phyloP scores from a whole-genome alignment of 1,284 basidiomycete species.

The Pseudozyma sp. region DNA sequence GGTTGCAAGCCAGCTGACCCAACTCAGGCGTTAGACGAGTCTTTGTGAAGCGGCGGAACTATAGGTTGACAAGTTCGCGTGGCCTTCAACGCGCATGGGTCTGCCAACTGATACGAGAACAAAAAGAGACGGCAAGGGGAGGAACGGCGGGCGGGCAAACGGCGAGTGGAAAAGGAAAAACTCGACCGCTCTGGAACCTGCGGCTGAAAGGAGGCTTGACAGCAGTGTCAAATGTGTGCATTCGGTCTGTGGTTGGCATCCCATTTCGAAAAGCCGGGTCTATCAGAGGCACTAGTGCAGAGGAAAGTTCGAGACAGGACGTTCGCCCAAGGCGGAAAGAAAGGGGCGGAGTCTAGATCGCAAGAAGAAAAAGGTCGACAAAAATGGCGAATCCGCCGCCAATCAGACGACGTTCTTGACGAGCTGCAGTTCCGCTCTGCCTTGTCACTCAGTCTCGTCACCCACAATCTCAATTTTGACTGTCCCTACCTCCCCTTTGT shows the following conservation, averaged over 20 bases:
- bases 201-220: conserved; percentile 2
- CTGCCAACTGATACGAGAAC: too few species aligned
- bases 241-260: too few species aligned
- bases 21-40: neutral
- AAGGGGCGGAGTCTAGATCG: conserved; percentile 21
- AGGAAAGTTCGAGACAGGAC: neutral
- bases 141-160: neutral
- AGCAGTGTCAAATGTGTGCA: conserved; percentile 1
- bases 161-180: conserved; percentile 13
- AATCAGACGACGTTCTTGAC: conserved; percentile 13
- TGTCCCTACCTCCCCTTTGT: too few species aligned
- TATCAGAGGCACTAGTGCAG: neutral
- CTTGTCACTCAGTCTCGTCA: neutral
- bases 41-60: neutral
- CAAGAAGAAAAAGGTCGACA: conserved; percentile 3
- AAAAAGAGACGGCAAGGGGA: neutral
- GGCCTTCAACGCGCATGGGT: neutral
- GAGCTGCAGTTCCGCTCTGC: neutral
- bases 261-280: conserved; percentile 4
- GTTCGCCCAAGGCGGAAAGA: neutral
- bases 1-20: neutral
- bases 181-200: neutral
- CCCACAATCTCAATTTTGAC: neutral
- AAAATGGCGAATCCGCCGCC: conserved; percentile 18
- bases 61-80: conserved; percentile 15